Evolutionary conservation across 2,329 filamentous ascomycete genomes (phyloP).

Genomic region (Ceratocystis cubensis): DNA sequence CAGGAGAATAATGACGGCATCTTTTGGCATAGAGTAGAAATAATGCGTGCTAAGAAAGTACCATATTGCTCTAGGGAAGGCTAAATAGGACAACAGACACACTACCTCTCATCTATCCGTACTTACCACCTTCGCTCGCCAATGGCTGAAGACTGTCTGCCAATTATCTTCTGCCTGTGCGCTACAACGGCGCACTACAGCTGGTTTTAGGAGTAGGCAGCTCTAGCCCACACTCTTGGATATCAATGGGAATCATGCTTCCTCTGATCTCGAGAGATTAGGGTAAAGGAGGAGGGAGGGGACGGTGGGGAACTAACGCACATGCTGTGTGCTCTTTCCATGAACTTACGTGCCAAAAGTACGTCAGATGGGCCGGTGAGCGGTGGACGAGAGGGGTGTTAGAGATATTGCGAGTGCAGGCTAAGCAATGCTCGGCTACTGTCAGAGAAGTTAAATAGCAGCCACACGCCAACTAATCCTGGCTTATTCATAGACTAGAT

Average conservation of each 20-base stretch:
- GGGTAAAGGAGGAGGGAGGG: not conserved
- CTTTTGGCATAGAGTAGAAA: too few species aligned
- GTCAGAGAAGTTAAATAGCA: not conserved
- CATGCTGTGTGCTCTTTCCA: not conserved
- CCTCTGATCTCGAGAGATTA: not conserved
- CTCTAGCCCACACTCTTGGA: too few species aligned
- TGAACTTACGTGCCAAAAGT: not conserved
- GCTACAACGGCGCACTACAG: too few species aligned
- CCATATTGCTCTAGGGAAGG: too few species aligned
- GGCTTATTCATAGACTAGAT: not conserved
- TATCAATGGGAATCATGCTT: not conserved
- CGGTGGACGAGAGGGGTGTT: not conserved
- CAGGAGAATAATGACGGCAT: too few species aligned
- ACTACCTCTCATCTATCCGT: too few species aligned
- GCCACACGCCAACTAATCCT: not conserved
- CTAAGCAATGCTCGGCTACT: not conserved
- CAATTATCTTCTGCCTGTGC: too few species aligned
- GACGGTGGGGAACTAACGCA: not conserved
- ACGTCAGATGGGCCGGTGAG: not conserved
- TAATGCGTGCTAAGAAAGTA: too few species aligned
- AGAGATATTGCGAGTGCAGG: not conserved
- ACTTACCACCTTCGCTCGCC: too few species aligned
- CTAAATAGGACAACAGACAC: too few species aligned
- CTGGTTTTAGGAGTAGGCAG: too few species aligned
- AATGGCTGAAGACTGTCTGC: too few species aligned